Evolutionary conservation across 805 yeast genomes (phyloP), one percentile per base, ranked within the genome.

Genomic region (Scheffersomyces lignosus): DNA sequence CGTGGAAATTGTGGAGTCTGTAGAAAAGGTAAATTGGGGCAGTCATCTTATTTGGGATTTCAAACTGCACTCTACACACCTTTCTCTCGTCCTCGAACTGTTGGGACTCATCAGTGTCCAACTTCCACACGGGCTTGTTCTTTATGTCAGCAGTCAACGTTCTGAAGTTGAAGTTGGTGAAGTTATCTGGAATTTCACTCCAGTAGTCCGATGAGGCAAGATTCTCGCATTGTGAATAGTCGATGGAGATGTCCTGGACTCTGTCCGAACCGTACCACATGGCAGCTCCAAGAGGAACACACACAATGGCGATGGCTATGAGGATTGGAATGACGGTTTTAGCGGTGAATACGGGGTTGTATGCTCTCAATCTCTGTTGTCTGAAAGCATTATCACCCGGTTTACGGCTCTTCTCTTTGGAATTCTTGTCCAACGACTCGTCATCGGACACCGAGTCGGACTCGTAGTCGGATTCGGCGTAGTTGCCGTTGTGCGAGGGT

Each of bases 361-460:
- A 64, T 0, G 82, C 81, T 36, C 63, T 68, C 36, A 78, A 59
- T 39, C 75, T 57, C 48, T 78, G 83, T 52, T 78, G 83, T 31
- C 78, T 71, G 48, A 78, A 78, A 8, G 75, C 76, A 52, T 66
- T 72, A 40, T 73, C 83, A 32, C 78, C 79, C 10, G 93, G 93
- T 55, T 80, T 77, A 56, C 81, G 76, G 27, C 72, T 70, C 55
- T 75, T 78, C 31, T 64, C 69, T 41, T 69, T 70, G 24, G 7
- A 7, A 25, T 58, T 62, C 7, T 59, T 52, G 13, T 46, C 47
- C 5, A 33, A 18, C 8, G 46, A 27, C 49, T 63, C 28, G 51
- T 54, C 43, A 56, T 75, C 36, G 64, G 76, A 51, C n/a, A 44
- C 51, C 2, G 74, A 63, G 41, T 71, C 78, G 3, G 70, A 52